Base-by-base conservation (phyloP, 805 yeast species). In the Cyberlindnera lachancei region DNA sequence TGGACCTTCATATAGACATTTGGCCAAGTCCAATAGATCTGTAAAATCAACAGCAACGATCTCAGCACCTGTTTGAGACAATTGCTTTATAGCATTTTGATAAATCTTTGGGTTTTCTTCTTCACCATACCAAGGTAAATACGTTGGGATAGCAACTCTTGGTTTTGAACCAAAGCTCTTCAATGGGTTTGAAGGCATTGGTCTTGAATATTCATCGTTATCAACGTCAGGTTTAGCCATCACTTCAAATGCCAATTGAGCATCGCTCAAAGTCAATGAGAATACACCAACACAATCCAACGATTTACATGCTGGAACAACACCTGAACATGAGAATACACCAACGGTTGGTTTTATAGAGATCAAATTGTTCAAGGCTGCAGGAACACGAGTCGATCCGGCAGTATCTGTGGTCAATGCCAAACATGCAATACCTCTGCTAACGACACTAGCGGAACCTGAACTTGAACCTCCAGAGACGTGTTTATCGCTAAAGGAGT, bases 331-430 rank as follows among this genome's bases (percentile, higher is more conserved):
- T 7, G 95, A 83, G 47, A 90, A 79, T 1, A 75, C 75, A 34
- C 98, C 98, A 40, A 76, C 75, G 2, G 96, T 79, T 23, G 98
- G 97, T 59, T 90, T 90, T 44, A 92, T 70, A 15, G 97, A 97
- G 42, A 90, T 72, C 46, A 87, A 61, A 58, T 92, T 92, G 68
- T 90, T 90, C 44, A 90, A 66, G 19, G 87, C 90, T 17, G 97
- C 97, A 18, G 98, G 98, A 20, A 90, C 98, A 51, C 98, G 74
- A 25, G 96, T 96, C 6, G 95, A 85, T 15, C 98, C 98, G 8
- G 98, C 98, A 23, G 98, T 90, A 55, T 90, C 98, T 6, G 97
- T 92, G 23, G 96, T 96, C 46, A 90, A 66, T 1, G 96, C 70
- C 30, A 90, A 50, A 21, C 97, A 96, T 13, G 85, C 96, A 29